Evolutionary conservation across 371 early-diverging fungal species (phyloP).

Genomic region (Mycotypha africana): DNA sequence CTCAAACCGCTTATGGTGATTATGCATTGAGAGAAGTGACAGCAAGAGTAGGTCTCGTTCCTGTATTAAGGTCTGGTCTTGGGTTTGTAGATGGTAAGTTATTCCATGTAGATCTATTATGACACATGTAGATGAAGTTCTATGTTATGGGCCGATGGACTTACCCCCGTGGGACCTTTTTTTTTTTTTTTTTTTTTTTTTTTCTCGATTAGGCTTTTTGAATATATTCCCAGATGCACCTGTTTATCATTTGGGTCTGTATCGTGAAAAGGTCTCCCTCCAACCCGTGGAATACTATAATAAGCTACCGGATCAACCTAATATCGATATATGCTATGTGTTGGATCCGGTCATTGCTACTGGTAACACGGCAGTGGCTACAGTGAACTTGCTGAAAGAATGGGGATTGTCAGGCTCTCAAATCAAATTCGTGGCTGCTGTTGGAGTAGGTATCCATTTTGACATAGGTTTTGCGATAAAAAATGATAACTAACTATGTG

Average conservation of each 20-base stretch:
- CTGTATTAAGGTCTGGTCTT: constrained; percentile 78
- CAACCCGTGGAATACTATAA: constrained; percentile 94
- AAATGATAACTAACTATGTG: too few relatives aligned
- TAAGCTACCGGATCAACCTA: constrained; percentile 69
- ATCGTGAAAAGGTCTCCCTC: constrained; percentile 74
- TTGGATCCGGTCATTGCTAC: constrained; percentile 87
- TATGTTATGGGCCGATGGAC: too few relatives aligned
- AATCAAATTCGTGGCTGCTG: constrained; percentile 67
- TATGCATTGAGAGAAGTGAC: constrained; percentile 49
- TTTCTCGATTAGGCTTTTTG: constrained; percentile 61
- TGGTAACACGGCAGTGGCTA: constrained; percentile 78
- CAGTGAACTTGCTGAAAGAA: constrained; percentile 73
- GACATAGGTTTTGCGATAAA: neutral
- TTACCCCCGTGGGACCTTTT: neutral
- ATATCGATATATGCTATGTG: constrained; percentile 67
- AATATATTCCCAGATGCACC: constrained; percentile 68
- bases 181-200: neutral
- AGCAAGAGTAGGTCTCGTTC: constrained; percentile 67
- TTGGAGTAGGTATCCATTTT: constrained; percentile 40
- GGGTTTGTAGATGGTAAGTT: constrained; percentile 69
- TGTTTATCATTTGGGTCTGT: constrained; percentile 78
- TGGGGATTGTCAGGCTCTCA: constrained; percentile 66
- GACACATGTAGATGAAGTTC: too few relatives aligned
- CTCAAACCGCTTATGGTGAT: constrained; percentile 36
- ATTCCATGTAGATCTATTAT: too few relatives aligned